phyloP scores from a whole-genome alignment of 495 filamentous ascomycete genomes.

The Hypoxylon fuscum region DNA sequence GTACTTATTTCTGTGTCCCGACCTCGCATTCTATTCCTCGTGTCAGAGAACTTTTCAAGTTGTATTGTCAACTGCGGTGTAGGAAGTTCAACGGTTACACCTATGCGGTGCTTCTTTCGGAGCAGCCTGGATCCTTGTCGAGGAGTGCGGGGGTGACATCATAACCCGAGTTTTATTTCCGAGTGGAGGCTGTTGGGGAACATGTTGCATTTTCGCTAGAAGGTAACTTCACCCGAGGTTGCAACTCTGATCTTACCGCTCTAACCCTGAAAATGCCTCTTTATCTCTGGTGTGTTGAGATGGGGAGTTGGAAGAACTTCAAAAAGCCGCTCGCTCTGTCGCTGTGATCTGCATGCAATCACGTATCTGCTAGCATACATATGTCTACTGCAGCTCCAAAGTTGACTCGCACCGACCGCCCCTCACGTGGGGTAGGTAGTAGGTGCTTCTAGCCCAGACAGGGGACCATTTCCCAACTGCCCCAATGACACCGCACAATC shows the following conservation, averaged over 20 bases:
- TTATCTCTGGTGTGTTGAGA: background rate
- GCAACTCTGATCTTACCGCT: conserved; percentile 19
- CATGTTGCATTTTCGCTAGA: background rate
- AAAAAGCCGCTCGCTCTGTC: conserved; percentile 2
- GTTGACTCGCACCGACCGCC: conserved; percentile 40
- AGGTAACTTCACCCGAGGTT: conserved; percentile 14
- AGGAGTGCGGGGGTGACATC: conserved; percentile 29
- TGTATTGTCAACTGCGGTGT: conserved; percentile 10
- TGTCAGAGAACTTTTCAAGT: background rate
- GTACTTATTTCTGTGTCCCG: background rate
- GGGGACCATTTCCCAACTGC: conserved; percentile 19
- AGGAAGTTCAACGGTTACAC: background rate
- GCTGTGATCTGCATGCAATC: conserved; percentile 35
- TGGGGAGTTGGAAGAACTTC: background rate
- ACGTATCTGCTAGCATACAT: conserved; percentile 29
- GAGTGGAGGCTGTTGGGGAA: conserved; percentile 27
- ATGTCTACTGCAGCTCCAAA: too few relatives aligned
- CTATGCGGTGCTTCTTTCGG: background rate
- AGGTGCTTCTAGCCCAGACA: conserved; percentile 18
- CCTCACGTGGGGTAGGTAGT: conserved; percentile 43
- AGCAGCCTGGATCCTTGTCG: too few relatives aligned
- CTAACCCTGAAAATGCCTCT: conserved; percentile 3
- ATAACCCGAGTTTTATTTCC: conserved; percentile 17
- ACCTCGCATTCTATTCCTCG: background rate
- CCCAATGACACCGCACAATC: conserved; percentile 25